phyloP scores from a whole-genome alignment of 2,329 filamentous ascomycete species.

The Talaromyces atroroseus region DNA sequence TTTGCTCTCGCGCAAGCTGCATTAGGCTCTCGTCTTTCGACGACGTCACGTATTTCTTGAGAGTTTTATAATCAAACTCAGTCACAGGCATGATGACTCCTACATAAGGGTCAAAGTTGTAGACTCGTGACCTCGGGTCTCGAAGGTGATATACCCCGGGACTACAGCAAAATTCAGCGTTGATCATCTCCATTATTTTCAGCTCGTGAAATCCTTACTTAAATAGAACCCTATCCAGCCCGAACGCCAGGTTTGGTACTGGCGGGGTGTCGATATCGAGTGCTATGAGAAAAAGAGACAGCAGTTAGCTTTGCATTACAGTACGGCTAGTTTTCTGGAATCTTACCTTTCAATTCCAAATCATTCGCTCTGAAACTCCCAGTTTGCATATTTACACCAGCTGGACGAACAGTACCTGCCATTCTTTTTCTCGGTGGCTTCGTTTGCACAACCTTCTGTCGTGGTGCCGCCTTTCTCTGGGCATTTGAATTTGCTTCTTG shows the following conservation, averaged over 20 bases:
- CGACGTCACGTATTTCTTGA: constrained; percentile 85
- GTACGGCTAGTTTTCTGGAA: background rate
- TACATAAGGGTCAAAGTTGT: constrained; percentile 95
- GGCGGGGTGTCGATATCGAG: constrained; percentile 43
- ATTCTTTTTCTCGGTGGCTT: background rate
- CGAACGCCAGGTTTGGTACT: constrained; percentile 63
- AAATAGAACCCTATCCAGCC: constrained; percentile 85
- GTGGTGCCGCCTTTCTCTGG: background rate
- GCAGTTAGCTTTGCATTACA: background rate
- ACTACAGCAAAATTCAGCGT: constrained; percentile 22
- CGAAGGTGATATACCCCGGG: constrained; percentile 87
- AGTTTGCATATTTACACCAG: background rate
- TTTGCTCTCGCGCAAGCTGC: constrained; percentile 59
- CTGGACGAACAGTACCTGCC: background rate
- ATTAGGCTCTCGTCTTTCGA: constrained; percentile 72
- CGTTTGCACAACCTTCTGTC: background rate
- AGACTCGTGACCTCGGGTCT: constrained; percentile 80
- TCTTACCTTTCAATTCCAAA: constrained; percentile 5
- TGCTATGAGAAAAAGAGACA: constrained; percentile 20
- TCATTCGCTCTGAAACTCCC: background rate
- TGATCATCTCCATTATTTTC: background rate
- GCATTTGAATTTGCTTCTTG: background rate
- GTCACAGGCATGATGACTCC: constrained; percentile 85
- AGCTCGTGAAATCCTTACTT: constrained; percentile 49
- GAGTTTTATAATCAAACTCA: constrained; percentile 85